phyloP scores from a whole-genome alignment of 768 basidiomycete species.

The Xanthoconium stramineum region DNA sequence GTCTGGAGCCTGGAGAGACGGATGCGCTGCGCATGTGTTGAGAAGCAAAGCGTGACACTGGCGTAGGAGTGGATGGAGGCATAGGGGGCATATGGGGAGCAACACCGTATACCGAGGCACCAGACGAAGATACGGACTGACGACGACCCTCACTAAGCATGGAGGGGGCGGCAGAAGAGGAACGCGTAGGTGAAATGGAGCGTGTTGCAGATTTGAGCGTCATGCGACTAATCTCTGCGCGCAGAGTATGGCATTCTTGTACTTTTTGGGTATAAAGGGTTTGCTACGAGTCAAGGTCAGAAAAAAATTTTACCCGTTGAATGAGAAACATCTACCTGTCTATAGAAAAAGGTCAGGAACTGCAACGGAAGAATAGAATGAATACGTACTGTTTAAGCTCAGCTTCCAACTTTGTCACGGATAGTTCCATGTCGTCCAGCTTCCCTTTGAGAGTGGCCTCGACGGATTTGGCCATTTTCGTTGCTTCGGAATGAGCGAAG shows the following conservation, averaged over 20 bases:
- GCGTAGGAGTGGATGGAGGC: conserved; percentile 44
- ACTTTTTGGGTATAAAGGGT: conserved; percentile 61
- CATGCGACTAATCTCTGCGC: conserved; percentile 59
- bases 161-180: conserved; percentile 26
- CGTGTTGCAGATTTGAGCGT: conserved; percentile 32
- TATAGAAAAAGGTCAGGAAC: conserved; percentile 30
- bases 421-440: conserved; percentile 61
- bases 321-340: conserved; percentile 52
- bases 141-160: conserved; percentile 25
- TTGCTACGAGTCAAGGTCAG: conserved; percentile 41
- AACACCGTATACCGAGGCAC: conserved; percentile 33
- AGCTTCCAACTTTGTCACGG: conserved; percentile 57
- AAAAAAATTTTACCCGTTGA: conserved; percentile 3
- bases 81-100: conserved; percentile 34
- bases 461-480: conserved; percentile 58
- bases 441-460: conserved; percentile 62
- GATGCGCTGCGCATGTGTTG: conserved; percentile 59
- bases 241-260: conserved; percentile 67
- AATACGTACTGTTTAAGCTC: conserved; percentile 68
- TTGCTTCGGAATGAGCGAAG: conserved; percentile 73
- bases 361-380: conserved; percentile 8
- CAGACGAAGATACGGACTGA: conserved; percentile 31
- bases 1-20: conserved; percentile 33
- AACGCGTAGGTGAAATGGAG: conserved; percentile 24
- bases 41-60: conserved; percentile 50